phyloP scores from a whole-genome alignment of 148 eudicot genomes.

The Hydrangea macrophylla region DNA sequence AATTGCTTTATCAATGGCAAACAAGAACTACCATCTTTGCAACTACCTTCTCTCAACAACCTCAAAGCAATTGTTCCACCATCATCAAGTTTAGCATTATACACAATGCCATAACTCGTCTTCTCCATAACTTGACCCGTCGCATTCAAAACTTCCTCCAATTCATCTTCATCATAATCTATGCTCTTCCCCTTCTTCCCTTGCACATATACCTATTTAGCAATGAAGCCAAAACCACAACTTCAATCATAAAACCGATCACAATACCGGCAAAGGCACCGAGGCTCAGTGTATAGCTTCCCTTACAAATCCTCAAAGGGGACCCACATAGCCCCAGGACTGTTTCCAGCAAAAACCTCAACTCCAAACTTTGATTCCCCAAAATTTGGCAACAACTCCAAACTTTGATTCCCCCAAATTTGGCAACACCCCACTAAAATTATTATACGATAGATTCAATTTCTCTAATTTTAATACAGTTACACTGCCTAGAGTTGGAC shows the following conservation, averaged over 20 bases:
- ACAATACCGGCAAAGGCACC: constrained; percentile 86
- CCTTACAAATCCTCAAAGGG: constrained; percentile 55
- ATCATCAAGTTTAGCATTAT: constrained; percentile 84
- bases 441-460: constrained; percentile 62
- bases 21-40: constrained; percentile 72
- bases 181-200: constrained; percentile 55
- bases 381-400: constrained; percentile 60
- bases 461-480: no score
- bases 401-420: constrained; percentile 50
- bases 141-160: no score
- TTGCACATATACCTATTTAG: constrained; percentile 75
- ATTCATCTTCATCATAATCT: constrained; percentile 57
- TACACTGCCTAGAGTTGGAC: constrained; percentile 47
- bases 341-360: no score
- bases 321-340: constrained; percentile 65
- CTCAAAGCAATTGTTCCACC: no score
- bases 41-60: constrained; percentile 96
- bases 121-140: no score
- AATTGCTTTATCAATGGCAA: constrained; percentile 77
- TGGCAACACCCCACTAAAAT: constrained; percentile 80
- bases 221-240: constrained; percentile 68
- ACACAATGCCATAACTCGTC: constrained; percentile 85
- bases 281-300: constrained; percentile 54
- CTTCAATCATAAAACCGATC: no score
- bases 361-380: no score